Base-by-base conservation (phyloP, 2,329 filamentous ascomycete genomes). In the Triangularia verruculosa region DNA sequence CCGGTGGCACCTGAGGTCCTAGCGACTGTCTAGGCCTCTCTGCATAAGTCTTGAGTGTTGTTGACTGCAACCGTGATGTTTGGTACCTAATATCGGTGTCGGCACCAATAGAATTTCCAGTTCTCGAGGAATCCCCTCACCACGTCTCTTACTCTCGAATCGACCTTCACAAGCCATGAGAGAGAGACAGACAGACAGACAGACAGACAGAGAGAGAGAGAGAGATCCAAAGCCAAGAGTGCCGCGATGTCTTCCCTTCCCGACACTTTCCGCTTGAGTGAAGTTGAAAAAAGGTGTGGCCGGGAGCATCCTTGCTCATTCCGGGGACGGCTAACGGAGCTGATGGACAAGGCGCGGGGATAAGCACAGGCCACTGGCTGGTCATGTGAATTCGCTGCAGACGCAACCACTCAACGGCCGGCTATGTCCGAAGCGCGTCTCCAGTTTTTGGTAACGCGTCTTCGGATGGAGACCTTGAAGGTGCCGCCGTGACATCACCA, bases 401-500 rank as follows among this genome's bases (percentile, higher is more conserved):
- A 6, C 47, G 56, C 22, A 43, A 59, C 22, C 34, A 52, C 57
- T 52, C 57, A 52, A 52, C 11, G 6, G 39, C 22, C 24, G 11
- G 25, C 27, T 59, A 61, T 61, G 63, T 62, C 51, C 47, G 9
- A 24, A 11, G 28, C 67, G 67, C 66, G 66, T 67, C 63, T 64
- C 51, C 51, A 62, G 39, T 22, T 55, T 30, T 22, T 51, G 30
- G 34, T 53, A 53, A 43, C 61, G 62, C 64, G 61, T 64, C 51
- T 54, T 11, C 57, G 58, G 32, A 59, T 28, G 53, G 59, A 56
- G 60, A 43, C 28, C 11, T 22, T 25, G 25, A 11, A 43, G 43
- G 54, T 28, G 25, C 12, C 25, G 51, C 20, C 20, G 65, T 66
- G 62, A 65, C 69, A 68, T 67, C 65, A 67, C 64, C 54, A 13